Evolutionary conservation across 1,284 basidiomycete species (phyloP), one percentile per base, ranked within the genome.

Genomic region (Ganoderma resinaceum): DNA sequence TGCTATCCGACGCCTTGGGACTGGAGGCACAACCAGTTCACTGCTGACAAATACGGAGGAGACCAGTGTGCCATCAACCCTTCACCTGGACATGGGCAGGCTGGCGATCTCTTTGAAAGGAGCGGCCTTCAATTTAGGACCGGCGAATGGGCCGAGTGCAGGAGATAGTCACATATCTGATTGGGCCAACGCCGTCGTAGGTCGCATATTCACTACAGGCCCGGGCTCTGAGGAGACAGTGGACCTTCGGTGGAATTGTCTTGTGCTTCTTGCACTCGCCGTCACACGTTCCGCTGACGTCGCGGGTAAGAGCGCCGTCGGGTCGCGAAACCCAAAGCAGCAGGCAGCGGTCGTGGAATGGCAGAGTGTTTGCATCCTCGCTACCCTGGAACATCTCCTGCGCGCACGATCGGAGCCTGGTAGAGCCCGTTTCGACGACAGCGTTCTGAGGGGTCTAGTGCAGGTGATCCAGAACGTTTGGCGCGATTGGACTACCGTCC

Each of bases 381-480:
- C 74, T 9, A 67, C 72, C 0, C 35, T 78, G 38, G 74, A 76
- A 46, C 68, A 66, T 8, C 2, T 73, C 0, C 7, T 74, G 5
- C 29, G 65, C 78, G n/a, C 78, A 80, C 62, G 72, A 76, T n/a
- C 69, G 82, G 43, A 75, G 76, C 55, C 26, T 73, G 31, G 42
- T 12, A 16, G 53, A 33, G 42, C 61, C 40, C 42, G 66, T 3
- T 61, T 70, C 5, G 11, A 65, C 0, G 26, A 64, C 26, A 64
- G 69, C 2, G 59, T 68, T 7, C 29, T 63, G 5, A 63, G 68
- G 6, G 49, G 74, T 71, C 20, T 84, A 46, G 76, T 74, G 40
- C 72, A 72, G 26, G 74, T 84, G 37, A 66, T 83, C 4, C 76
- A 78, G 16, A 70, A 77, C 12, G 71, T 87, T 29, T 87, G 84